Evolutionary conservation across 192 early-diverging fungal genomes (phyloP).

Genomic region (Rhizophlyctis rosea): DNA sequence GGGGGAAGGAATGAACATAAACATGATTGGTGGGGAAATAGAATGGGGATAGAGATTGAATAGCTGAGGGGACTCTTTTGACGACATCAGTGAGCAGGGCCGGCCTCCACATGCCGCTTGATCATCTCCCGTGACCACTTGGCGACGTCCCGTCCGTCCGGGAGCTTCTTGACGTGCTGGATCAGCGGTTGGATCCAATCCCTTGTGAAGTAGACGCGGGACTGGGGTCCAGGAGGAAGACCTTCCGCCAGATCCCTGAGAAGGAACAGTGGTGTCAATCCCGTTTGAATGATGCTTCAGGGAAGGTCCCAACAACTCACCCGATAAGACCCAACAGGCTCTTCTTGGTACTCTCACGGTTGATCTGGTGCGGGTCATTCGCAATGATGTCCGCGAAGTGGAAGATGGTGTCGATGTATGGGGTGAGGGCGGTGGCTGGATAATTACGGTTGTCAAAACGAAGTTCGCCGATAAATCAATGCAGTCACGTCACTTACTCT

Average conservation of each 20-base stretch:
- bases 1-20: too few relatives aligned
- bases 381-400: constrained; percentile 71
- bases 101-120: constrained; percentile 38
- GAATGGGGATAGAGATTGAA: too few relatives aligned
- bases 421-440: constrained; percentile 60
- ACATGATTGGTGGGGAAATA: too few relatives aligned
- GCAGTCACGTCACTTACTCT: constrained; percentile 54
- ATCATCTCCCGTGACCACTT: constrained; percentile 50
- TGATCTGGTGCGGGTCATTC: constrained; percentile 52
- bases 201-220: constrained; percentile 59
- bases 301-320: too few relatives aligned
- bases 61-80: too few relatives aligned
- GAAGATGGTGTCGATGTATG: constrained; percentile 70
- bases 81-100: too few relatives aligned
- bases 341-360: constrained; percentile 61
- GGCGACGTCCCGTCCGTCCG: constrained; percentile 62
- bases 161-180: constrained; percentile 61
- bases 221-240: constrained; percentile 72
- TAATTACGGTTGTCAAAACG: too few relatives aligned
- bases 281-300: too few relatives aligned
- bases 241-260: constrained; percentile 87
- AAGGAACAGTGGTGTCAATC: too few relatives aligned
- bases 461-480: too few relatives aligned
- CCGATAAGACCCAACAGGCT: constrained; percentile 87
- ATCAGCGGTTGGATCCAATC: constrained; percentile 78